Conservation (phyloP, 257 asterid genomes). For the Fraxinus anomala region DNA sequence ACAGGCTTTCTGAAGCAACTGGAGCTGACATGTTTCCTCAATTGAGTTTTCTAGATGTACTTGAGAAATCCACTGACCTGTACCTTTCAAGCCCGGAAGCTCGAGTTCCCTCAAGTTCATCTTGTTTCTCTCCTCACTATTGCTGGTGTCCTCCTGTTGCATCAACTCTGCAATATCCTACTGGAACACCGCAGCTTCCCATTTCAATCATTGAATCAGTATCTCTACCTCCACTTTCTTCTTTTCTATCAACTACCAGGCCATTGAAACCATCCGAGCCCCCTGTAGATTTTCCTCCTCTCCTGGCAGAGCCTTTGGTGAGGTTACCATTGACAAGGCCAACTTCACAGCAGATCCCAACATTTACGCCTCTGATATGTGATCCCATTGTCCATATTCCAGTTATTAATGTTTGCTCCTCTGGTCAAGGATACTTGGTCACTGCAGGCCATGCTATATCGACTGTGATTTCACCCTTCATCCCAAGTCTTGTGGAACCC, state of each 20-base stretch:
- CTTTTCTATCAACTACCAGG: conserved; percentile 52
- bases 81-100: conserved; percentile 42
- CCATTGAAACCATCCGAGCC: conserved; percentile 51
- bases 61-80: conserved; percentile 34
- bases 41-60: conserved; percentile 42
- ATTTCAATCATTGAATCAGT: conserved; percentile 47
- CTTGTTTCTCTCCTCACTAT: conserved; percentile 69
- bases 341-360: conserved; percentile 72
- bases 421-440: conserved; percentile 89
- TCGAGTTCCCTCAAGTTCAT: conserved; percentile 42
- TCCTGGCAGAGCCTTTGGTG: conserved; percentile 53
- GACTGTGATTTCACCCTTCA: conserved; percentile 55
- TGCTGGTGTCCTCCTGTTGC: conserved; percentile 93
- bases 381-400: conserved; percentile 94
- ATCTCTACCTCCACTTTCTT: conserved; percentile 62
- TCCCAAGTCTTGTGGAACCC: conserved; percentile 53
- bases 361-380: conserved; percentile 78
- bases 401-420: conserved; percentile 79
- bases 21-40: conserved; percentile 33
- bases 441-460: conserved; percentile 74
- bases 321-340: conserved; percentile 39
- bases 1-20: conserved; percentile 38
- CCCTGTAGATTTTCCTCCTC: conserved; percentile 60
- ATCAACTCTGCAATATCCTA: conserved; percentile 49
- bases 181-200: conserved; percentile 43